phyloP scores from a whole-genome alignment of 768 basidiomycete genomes.

The Hygrocybe coccinea region DNA sequence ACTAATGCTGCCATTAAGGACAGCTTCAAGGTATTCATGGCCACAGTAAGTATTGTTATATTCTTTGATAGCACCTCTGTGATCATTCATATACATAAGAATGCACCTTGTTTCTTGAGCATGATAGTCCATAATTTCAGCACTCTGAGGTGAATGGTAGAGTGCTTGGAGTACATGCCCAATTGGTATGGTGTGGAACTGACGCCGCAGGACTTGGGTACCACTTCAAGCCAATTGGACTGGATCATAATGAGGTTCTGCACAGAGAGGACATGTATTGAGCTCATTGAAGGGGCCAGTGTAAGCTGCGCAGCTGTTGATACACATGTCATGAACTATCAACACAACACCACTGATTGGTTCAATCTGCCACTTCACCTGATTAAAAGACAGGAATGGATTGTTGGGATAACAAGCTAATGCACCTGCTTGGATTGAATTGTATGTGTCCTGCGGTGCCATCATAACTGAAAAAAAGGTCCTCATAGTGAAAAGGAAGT shows the following conservation, averaged over 20 bases:
- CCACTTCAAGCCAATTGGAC: not conserved
- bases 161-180: constrained; percentile 39
- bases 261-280: constrained; percentile 21
- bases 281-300: constrained; percentile 15
- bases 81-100: too few relatives aligned
- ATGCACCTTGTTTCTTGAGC: too few relatives aligned
- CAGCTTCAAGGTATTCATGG: too few relatives aligned
- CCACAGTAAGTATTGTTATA: too few relatives aligned
- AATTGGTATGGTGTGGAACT: constrained; percentile 36
- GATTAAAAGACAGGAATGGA: constrained; percentile 25
- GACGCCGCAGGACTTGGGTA: constrained; percentile 19
- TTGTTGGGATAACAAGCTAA: constrained; percentile 20
- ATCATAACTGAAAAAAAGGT: not conserved
- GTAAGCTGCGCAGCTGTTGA: constrained; percentile 24
- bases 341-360: constrained; percentile 31
- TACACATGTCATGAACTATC: constrained; percentile 40
- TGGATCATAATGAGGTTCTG: constrained; percentile 20
- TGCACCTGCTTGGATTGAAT: constrained; percentile 4
- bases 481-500: not conserved
- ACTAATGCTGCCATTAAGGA: too few relatives aligned
- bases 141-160: constrained; percentile 17
- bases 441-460: not conserved
- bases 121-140: constrained; percentile 28
- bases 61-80: too few relatives aligned
- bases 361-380: constrained; percentile 21